phyloP scores from a whole-genome alignment of 2,329 filamentous ascomycete species.

The Pyricularia sp. region DNA sequence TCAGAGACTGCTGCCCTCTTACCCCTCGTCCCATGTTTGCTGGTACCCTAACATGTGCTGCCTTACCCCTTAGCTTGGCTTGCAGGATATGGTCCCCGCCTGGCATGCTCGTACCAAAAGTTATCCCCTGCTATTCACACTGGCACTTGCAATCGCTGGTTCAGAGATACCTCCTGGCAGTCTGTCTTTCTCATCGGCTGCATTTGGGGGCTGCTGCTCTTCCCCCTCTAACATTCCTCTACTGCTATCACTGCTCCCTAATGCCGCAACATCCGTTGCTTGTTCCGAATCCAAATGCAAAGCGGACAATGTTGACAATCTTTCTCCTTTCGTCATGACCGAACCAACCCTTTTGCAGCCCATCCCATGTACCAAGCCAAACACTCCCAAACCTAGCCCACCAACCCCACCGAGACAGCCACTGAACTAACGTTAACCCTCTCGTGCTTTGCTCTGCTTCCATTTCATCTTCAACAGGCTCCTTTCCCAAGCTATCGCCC shows the following conservation, averaged over 20 bases:
- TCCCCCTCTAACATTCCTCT: background rate
- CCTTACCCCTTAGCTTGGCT: background rate
- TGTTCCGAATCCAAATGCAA: background rate
- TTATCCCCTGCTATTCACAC: background rate
- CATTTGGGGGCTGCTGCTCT: background rate
- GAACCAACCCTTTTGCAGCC: background rate
- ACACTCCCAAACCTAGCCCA: background rate
- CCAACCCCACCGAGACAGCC: background rate
- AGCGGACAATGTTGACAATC: background rate
- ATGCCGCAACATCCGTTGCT: background rate
- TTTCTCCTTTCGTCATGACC: background rate
- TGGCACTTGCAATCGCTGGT: no score
- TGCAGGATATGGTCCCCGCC: background rate
- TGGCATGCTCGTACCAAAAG: background rate
- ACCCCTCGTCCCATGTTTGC: background rate
- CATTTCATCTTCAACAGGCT: slow-evolving; percentile 29
- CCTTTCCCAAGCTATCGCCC: slow-evolving; percentile 47
- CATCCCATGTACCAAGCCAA: background rate
- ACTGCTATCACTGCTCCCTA: background rate
- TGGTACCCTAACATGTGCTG: background rate
- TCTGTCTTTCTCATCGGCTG: background rate
- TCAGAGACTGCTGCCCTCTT: background rate
- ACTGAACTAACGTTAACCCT: background rate
- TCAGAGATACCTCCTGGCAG: background rate
- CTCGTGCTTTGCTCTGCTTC: background rate